Percentiles rank a stretch among this genome's conserved stretches.
Evolutionary conservation across 352 stramenopile species (phyloP).

Genomic region (Globisporangium barbulae): DNA sequence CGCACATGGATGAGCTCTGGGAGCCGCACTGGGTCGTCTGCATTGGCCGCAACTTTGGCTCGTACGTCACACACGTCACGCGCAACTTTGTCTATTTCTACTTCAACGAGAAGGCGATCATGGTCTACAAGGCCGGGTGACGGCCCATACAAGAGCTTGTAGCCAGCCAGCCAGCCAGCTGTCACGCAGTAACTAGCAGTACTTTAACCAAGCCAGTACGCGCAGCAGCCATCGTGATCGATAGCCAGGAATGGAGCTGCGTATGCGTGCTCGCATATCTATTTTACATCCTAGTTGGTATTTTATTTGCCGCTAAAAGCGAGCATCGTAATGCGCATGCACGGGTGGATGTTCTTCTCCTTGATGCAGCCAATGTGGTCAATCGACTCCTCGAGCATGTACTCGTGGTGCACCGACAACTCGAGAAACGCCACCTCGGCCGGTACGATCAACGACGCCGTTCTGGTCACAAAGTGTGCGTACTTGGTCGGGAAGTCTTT

Average conservation of each 20-base stretch:
- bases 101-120: conserved; percentile 84
- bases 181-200: no score
- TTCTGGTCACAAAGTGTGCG: no score
- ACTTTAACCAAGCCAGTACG: background rate
- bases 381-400: no score
- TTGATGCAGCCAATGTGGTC: no score
- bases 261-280: background rate
- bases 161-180: background rate
- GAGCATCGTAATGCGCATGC: background rate
- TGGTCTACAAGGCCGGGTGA: conserved; percentile 87
- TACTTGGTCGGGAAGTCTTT: no score
- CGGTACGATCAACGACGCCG: no score
- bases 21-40: conserved; percentile 84
- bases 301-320: background rate
- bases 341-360: no score
- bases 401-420: no score
- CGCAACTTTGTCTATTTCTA: conserved; percentile 92
- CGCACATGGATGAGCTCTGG: conserved; percentile 72
- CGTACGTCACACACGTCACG: conserved; percentile 92
- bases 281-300: background rate
- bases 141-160: background rate
- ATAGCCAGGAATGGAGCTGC: background rate
- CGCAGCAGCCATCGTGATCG: background rate
- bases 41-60: conserved; percentile 92
- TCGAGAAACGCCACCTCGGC: no score